These are phyloP conservation scores for Arthrobotrys megalospora DNA, from an alignment of 2,329 filamentous ascomycete genomes.

Conservation along the genomic window DNA sequence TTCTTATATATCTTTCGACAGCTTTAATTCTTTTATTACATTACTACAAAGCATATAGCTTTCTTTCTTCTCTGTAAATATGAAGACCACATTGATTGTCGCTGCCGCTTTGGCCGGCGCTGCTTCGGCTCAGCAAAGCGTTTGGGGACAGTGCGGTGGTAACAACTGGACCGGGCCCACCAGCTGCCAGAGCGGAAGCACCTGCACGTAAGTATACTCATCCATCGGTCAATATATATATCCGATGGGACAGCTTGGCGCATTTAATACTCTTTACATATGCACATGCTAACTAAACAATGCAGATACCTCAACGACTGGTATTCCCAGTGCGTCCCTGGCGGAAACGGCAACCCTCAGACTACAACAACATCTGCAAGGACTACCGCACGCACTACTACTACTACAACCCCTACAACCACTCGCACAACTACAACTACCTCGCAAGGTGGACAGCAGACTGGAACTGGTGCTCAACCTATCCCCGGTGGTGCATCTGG, in stretches of 20 bases:
- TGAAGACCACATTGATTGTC: constrained; percentile 43
- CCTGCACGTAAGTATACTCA: constrained; percentile 58
- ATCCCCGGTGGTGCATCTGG: constrained; percentile 61
- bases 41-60: background rate
- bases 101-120: constrained; percentile 47
- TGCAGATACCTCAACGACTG: constrained; percentile 60
- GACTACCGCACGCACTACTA: constrained; percentile 17
- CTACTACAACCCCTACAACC: constrained; percentile 30
- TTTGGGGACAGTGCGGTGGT: constrained; percentile 65
- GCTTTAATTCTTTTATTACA: background rate
- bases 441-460: constrained; percentile 18
- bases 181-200: constrained; percentile 60
- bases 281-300: background rate
- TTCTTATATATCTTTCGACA: constrained; percentile 13
- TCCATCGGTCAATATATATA: too few species aligned
- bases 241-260: too few species aligned
- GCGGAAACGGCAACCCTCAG: constrained; percentile 36
- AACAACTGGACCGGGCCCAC: constrained; percentile 61
- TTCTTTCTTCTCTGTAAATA: constrained; percentile 23
- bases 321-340: constrained; percentile 64
- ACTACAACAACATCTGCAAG: constrained; percentile 33
- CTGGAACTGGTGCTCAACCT: constrained; percentile 36
- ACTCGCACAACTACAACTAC: constrained; percentile 52
- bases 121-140: constrained; percentile 61
- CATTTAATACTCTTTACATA: too few species aligned